These are phyloP conservation scores for Priceomyces melissophilus DNA, from an alignment of 805 yeast species.

Conservation along the genomic window DNA sequence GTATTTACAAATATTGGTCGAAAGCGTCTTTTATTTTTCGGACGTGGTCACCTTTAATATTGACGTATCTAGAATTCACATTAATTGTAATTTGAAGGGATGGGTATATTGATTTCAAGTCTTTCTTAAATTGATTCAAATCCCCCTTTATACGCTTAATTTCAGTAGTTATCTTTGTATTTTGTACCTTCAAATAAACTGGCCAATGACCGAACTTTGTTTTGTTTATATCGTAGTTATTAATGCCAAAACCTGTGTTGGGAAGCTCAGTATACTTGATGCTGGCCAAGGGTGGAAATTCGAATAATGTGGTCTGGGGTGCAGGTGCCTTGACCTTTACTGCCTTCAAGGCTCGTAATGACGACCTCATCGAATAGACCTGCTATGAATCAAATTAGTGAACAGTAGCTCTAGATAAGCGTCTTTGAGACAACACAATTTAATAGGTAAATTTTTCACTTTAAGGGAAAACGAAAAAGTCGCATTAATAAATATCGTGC, in stretches of 20 bases:
- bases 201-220: slow-evolving; percentile 70
- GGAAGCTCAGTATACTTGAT: slow-evolving; percentile 23
- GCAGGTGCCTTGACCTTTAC: slow-evolving; percentile 19
- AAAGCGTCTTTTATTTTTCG: slow-evolving; percentile 26
- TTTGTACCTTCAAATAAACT: slow-evolving; percentile 69
- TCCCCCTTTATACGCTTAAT: slow-evolving; percentile 71
- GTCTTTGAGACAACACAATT: too few species aligned
- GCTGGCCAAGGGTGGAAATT: slow-evolving; percentile 27
- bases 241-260: slow-evolving; percentile 32
- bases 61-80: slow-evolving; percentile 31
- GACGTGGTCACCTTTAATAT: slow-evolving; percentile 39
- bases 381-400: too few species aligned
- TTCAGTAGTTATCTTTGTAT: slow-evolving; percentile 67
- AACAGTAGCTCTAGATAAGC: too few species aligned
- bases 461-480: not conserved
- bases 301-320: slow-evolving; percentile 16
- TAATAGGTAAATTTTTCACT: too few species aligned
- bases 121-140: slow-evolving; percentile 60
- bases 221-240: slow-evolving; percentile 44
- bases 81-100: slow-evolving; percentile 40
- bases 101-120: slow-evolving; percentile 52
- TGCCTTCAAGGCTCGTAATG: slow-evolving; percentile 18
- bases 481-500: not conserved
- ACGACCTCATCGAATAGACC: slow-evolving; percentile 23
- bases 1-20: slow-evolving; percentile 12